phyloP scores from a whole-genome alignment of 2,329 filamentous ascomycete genomes.

The Aureobasidium musti region DNA sequence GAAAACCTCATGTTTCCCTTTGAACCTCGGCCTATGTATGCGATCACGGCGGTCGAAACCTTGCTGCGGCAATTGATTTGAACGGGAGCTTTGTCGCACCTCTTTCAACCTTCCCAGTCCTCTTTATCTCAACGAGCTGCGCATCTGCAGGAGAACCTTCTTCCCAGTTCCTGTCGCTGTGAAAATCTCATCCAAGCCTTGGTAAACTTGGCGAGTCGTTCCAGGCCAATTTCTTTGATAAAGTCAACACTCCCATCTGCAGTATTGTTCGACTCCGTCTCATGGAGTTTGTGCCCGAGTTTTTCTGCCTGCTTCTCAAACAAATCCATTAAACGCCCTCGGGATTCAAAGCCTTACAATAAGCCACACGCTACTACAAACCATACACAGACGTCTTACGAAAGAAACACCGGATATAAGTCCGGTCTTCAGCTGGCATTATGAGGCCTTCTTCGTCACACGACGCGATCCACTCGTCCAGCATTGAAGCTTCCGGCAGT shows the following conservation, averaged over 20 bases:
- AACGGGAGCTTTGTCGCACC: not conserved
- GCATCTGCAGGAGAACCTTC: not conserved
- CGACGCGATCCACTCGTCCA: slow-evolving; percentile 18
- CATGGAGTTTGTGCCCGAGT: slow-evolving; percentile 40
- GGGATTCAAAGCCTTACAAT: not conserved
- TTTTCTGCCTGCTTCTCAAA: slow-evolving; percentile 42
- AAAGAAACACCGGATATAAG: not conserved
- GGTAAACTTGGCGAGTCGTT: slow-evolving; percentile 24
- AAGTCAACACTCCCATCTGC: not conserved
- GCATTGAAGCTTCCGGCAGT: slow-evolving; percentile 6
- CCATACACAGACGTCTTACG: not conserved
- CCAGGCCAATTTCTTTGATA: not conserved
- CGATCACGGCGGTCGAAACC: slow-evolving; percentile 11
- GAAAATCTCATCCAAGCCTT: slow-evolving; percentile 18
- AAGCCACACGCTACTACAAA: not conserved
- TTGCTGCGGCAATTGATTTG: slow-evolving; percentile 18
- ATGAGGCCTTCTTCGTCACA: slow-evolving; percentile 19
- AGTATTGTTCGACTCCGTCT: slow-evolving; percentile 13
- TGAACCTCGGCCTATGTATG: slow-evolving; percentile 3
- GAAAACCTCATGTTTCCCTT: not conserved
- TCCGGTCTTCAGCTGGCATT: not conserved
- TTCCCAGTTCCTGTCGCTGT: not conserved
- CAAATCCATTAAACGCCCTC: slow-evolving; percentile 35
- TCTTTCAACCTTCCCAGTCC: not conserved
- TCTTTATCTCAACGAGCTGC: slow-evolving; percentile 13